phyloP scores from a whole-genome alignment of 345 rosid genomes.

The Melaleuca quinquenervia region DNA sequence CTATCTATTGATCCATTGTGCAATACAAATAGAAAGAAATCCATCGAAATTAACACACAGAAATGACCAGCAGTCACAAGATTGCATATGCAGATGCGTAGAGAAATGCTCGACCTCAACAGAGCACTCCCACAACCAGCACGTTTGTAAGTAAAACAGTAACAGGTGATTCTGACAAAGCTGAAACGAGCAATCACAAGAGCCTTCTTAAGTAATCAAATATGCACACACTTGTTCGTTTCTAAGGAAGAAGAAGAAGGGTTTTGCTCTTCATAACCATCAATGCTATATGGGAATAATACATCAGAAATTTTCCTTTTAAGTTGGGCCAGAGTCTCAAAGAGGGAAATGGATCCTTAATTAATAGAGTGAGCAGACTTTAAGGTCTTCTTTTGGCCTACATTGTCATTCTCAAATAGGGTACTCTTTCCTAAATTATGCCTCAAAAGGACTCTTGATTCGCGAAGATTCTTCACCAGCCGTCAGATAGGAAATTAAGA shows the following conservation, averaged over 20 bases:
- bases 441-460: conserved; percentile 7
- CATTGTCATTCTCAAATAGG: conserved; percentile 36
- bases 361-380: conserved; percentile 7
- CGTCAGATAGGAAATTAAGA: conserved; percentile 9
- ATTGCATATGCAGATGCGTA: too few species aligned
- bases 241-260: conserved; percentile 7
- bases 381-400: conserved; percentile 20
- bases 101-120: too few species aligned
- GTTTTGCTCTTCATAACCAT: conserved; percentile 25
- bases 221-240: not conserved
- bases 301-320: conserved; percentile 1
- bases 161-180: not conserved
- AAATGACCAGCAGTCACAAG: too few species aligned
- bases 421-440: conserved; percentile 29
- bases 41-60: too few species aligned
- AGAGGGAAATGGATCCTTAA: conserved; percentile 20
- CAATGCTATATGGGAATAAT: not conserved
- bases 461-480: conserved; percentile 5
- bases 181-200: not conserved
- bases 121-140: too few species aligned
- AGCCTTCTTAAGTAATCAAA: not conserved
- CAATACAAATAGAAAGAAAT: too few species aligned
- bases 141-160: not conserved
- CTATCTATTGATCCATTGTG: too few species aligned
- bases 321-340: not conserved